Percentiles rank a stretch among this genome's conserved stretches.
phyloP scores from a whole-genome alignment of 1,284 basidiomycete genomes.

The Anthracocystis walkeri region DNA sequence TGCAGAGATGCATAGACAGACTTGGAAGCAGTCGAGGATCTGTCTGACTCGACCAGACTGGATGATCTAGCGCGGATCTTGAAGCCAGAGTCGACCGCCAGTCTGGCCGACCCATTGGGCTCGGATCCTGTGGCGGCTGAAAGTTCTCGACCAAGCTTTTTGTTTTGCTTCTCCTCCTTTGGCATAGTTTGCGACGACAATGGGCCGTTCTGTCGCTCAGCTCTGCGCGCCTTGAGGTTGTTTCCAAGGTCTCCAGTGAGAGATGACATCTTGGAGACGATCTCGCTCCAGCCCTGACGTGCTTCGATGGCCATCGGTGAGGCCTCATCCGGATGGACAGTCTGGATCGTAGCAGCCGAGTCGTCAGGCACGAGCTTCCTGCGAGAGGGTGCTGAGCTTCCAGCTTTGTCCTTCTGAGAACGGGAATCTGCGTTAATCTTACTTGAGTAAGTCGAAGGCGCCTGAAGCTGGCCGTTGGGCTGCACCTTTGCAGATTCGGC shows the following conservation, averaged over 20 bases:
- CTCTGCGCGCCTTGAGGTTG: constrained; percentile 15
- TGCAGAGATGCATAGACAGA: constrained; percentile 27
- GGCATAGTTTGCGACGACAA: constrained; percentile 5
- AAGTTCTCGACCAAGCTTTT: neutral
- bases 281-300: constrained; percentile 58
- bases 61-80: constrained; percentile 39
- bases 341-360: constrained; percentile 30
- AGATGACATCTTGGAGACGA: constrained; percentile 48
- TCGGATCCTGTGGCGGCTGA: neutral
- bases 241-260: constrained; percentile 27
- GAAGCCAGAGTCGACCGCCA: constrained; percentile 16
- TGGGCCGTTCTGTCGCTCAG: constrained; percentile 15
- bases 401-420: neutral
- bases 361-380: constrained; percentile 25
- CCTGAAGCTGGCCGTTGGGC: neutral
- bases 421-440: neutral
- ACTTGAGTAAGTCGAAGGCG: neutral
- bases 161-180: neutral
- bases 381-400: constrained; percentile 2
- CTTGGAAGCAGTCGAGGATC: constrained; percentile 25
- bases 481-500: neutral
- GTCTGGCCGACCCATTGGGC: constrained; percentile 10
- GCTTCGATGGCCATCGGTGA: constrained; percentile 48
- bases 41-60: constrained; percentile 38
- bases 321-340: constrained; percentile 26